These are phyloP conservation scores for Suillus sp. DNA, from an alignment of 768 basidiomycete species.

Conservation along the genomic window DNA sequence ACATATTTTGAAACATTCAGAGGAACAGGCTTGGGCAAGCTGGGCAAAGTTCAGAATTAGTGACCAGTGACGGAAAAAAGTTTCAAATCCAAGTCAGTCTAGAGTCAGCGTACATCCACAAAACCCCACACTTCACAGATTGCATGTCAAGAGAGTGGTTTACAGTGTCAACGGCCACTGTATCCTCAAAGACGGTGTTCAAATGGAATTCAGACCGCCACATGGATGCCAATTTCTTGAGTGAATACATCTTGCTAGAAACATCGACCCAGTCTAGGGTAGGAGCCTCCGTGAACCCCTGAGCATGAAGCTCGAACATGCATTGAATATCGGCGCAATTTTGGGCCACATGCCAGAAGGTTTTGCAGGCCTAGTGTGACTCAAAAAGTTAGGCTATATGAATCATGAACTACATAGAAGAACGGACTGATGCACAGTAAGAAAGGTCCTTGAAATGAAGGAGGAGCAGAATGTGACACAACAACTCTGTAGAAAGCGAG, in stretches of 20 bases:
- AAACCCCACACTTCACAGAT: constrained; percentile 7
- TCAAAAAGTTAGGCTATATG: not conserved
- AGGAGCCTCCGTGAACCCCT: not conserved
- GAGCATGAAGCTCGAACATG: not conserved
- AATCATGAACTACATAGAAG: not conserved
- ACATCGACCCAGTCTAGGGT: not conserved
- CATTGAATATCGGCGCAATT: not conserved
- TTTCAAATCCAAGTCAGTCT: too few relatives aligned
- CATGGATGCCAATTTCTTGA: not conserved
- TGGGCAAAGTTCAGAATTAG: too few relatives aligned
- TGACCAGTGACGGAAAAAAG: too few relatives aligned
- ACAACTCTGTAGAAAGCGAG: not conserved
- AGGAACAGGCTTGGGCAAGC: too few relatives aligned
- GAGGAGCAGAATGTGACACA: not conserved
- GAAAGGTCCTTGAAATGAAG: constrained; percentile 1
- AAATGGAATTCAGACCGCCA: not conserved
- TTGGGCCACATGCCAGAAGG: not conserved
- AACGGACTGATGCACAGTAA: not conserved
- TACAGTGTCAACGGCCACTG: not conserved
- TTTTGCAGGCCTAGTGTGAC: not conserved
- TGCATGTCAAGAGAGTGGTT: not conserved
- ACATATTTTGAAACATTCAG: too few relatives aligned
- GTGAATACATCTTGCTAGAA: not conserved
- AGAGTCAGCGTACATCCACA: not conserved
- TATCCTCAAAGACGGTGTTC: not conserved